Conservation (phyloP, 2,329 filamentous ascomycete species). For the Parastagonospora avenae region DNA sequence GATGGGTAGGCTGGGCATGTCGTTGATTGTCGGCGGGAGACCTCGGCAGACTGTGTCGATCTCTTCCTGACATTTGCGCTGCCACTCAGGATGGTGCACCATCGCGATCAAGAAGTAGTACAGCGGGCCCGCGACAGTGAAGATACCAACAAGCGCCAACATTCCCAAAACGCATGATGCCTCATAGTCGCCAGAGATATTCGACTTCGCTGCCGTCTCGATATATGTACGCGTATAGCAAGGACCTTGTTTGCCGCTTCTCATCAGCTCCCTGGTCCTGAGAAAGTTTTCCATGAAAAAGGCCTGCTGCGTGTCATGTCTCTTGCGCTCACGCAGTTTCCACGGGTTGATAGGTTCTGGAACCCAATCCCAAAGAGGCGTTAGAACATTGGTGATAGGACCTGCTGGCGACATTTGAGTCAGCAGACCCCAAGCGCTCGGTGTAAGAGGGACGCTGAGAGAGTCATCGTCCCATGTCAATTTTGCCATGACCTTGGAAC, state of each 20-base stretch:
- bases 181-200: constrained; percentile 46
- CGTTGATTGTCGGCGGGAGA: constrained; percentile 37
- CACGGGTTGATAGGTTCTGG: constrained; percentile 59
- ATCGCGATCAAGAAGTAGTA: constrained; percentile 47
- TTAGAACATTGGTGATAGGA: constrained; percentile 62
- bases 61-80: constrained; percentile 41
- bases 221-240: constrained; percentile 43
- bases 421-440: constrained; percentile 61
- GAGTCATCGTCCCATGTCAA: constrained; percentile 60
- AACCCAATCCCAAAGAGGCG: constrained; percentile 58
- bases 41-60: constrained; percentile 36
- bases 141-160: constrained; percentile 48
- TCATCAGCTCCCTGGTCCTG: constrained; percentile 41
- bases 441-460: constrained; percentile 55
- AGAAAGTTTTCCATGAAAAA: constrained; percentile 59
- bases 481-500: constrained; percentile 62
- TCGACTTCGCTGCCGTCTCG: constrained; percentile 48
- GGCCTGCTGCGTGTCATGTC: constrained; percentile 59
- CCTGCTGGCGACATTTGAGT: constrained; percentile 64
- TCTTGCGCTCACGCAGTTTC: constrained; percentile 59
- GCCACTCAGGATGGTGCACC: constrained; percentile 45
- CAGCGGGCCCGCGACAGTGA: constrained; percentile 45
- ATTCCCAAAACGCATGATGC: constrained; percentile 47
- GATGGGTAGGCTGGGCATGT: constrained; percentile 51
- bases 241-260: constrained; percentile 37